Evolutionary conservation across 1,139 yeast genomes (phyloP).

Genomic region (Debaryomyces subglobosus): DNA sequence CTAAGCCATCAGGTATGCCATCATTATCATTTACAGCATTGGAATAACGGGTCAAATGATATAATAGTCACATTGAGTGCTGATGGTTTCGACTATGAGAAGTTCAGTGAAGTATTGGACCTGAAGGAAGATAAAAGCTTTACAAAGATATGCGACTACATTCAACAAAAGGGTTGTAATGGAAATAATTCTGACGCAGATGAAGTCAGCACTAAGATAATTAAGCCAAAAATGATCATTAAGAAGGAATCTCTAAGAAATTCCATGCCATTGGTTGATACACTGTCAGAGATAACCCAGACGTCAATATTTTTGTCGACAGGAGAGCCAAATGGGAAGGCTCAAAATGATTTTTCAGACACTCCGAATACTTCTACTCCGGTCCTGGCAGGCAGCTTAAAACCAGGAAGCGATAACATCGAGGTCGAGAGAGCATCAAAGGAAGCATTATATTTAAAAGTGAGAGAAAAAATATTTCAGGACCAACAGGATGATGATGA

Average conservation of each 20-base stretch:
- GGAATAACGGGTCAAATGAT: constrained; percentile 30
- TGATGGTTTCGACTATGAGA: constrained; percentile 7
- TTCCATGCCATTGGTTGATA: background rate
- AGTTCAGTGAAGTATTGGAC: constrained; percentile 11
- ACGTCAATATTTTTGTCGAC: background rate
- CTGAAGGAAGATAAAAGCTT: constrained; percentile 8
- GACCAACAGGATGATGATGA: constrained; percentile 25
- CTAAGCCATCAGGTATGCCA: constrained; percentile 71
- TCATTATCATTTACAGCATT: constrained; percentile 53
- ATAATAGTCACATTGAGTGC: constrained; percentile 25
- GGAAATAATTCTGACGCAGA: background rate
- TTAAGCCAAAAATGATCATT: constrained; percentile 24
- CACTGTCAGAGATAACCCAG: background rate
- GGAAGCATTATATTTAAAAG: constrained; percentile 46
- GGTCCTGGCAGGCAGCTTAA: constrained; percentile 3
- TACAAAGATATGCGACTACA: constrained; percentile 5
- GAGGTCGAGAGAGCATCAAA: constrained; percentile 32
- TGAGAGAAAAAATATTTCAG: constrained; percentile 49
- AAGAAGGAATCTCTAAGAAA: constrained; percentile 16
- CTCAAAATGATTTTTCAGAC: background rate
- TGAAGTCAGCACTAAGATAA: background rate
- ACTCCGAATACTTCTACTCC: constrained; percentile 4
- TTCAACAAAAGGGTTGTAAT: background rate
- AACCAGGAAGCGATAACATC: constrained; percentile 11
- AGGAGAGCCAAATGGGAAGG: background rate